Base-by-base conservation (phyloP, 176 grass and related monocot genomes). In the Carex cristatella region DNA sequence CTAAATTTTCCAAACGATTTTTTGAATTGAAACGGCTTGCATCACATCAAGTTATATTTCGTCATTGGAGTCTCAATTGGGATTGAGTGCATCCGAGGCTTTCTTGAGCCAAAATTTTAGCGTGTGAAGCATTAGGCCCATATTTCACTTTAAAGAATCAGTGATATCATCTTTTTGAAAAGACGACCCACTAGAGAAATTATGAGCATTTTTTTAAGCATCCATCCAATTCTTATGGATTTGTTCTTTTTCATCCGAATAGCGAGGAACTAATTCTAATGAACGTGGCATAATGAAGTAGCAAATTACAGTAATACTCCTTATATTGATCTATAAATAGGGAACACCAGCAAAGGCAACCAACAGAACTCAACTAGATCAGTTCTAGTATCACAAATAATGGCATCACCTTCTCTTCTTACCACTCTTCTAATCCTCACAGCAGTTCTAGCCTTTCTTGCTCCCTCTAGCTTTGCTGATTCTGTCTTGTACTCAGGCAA, bases 391-490 rank as follows among this genome's bases (percentile, higher is more conserved):
- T 42, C 38, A 74, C 31, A 3, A 56, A 0, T 56, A 74, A 82
- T 82, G 79, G 79, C 55, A 82, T 38, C 79, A 5, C 13, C 74
- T 13, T 79, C 79, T 82, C 79, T 82, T 49, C 10, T 40, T 42
- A 65, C 28, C n/a, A 65, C 57, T 44, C n/a, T 61, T 82, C 56
- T 82, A 6, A 27, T 82, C 57, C 48, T 77, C 30, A 51, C 35
- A 2, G 71, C 48, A 42, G 14, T 16, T 80, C 55, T 61, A 1
- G 79, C 58, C 1, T 19, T 86, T 74, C 2, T 69, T 18, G 28
- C 74, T 30, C 28, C 73, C 0, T 86, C n/a, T 37, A 4, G 11
- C 57, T 59, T 16, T 4, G 11, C 44, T 49, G 14, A 84, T 35
- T 19, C 51, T 13, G 30, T 67, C 0, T 9, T 88, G 40, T 79